Percentiles rank a stretch among this genome's conserved stretches.
Conservation (phyloP, 768 basidiomycete species). For the Suillus lakei region DNA sequence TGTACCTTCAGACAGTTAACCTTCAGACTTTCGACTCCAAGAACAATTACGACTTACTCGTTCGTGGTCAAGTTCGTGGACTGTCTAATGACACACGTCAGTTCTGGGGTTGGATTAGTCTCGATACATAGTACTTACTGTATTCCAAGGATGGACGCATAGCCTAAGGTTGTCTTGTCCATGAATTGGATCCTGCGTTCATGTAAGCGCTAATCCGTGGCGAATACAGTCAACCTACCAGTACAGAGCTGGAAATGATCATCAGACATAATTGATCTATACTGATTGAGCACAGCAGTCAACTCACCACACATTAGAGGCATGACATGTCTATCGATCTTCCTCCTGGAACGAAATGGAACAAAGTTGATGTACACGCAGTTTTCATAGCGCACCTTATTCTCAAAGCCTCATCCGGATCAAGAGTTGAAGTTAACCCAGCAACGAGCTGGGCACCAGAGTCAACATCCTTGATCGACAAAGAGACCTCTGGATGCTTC, state of each 20-base stretch:
- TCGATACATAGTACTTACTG: slow-evolving; percentile 39
- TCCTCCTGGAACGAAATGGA: slow-evolving; percentile 36
- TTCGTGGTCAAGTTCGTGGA: slow-evolving; percentile 64
- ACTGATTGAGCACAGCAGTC: slow-evolving; percentile 14
- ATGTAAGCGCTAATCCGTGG: not conserved
- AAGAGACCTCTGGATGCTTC: slow-evolving; percentile 38
- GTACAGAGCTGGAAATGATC: slow-evolving; percentile 47
- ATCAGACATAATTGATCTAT: slow-evolving; percentile 6
- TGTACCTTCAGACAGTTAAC: slow-evolving; percentile 46
- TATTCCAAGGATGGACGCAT: slow-evolving; percentile 66
- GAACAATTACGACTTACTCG: slow-evolving; percentile 46
- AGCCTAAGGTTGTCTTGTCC: slow-evolving; percentile 70
- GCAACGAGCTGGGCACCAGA: slow-evolving; percentile 59
- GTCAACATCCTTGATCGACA: slow-evolving; percentile 41
- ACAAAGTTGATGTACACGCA: not conserved
- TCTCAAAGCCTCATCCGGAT: slow-evolving; percentile 51
- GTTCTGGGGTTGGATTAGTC: not conserved
- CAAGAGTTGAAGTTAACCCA: slow-evolving; percentile 43
- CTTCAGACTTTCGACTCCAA: not conserved
- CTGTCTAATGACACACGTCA: slow-evolving; percentile 39
- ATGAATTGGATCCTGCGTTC: slow-evolving; percentile 64
- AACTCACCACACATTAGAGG: slow-evolving; percentile 67
- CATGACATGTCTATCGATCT: slow-evolving; percentile 66
- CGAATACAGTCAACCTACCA: slow-evolving; percentile 36
- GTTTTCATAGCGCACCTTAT: slow-evolving; percentile 43